A percentile compares a stretch with the other conserved stretches of the same genome.
Conservation (phyloP, 352 stramenopile genomes). For the Phytophthora podocarpi region DNA sequence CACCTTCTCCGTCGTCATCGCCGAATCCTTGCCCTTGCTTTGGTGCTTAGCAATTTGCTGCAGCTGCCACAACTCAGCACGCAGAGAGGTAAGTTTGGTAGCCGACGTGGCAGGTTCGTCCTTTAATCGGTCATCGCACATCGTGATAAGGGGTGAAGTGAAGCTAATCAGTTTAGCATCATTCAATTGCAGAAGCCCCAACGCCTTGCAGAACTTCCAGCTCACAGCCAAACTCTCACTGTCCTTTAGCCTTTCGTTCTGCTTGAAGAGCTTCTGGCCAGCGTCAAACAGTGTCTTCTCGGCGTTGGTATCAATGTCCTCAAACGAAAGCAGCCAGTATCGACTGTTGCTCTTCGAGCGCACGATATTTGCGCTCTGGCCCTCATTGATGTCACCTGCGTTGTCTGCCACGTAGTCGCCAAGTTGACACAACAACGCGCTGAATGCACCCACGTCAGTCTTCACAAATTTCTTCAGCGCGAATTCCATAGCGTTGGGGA, state of each 20-base stretch:
- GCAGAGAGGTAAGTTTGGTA: constrained; percentile 36
- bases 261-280: constrained; percentile 30
- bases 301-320: constrained; percentile 19
- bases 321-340: constrained; percentile 33
- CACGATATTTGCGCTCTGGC: constrained; percentile 53
- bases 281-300: constrained; percentile 41
- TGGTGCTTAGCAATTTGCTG: constrained; percentile 58
- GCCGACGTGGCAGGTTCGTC: background rate
- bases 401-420: constrained; percentile 57
- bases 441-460: constrained; percentile 48
- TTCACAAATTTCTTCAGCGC: constrained; percentile 54
- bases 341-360: constrained; percentile 32
- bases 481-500: constrained; percentile 61
- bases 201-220: constrained; percentile 76
- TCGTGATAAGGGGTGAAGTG: constrained; percentile 42
- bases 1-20: constrained; percentile 36
- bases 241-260: constrained; percentile 13
- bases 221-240: constrained; percentile 43
- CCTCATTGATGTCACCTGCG: constrained; percentile 45
- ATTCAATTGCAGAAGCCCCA: constrained; percentile 55
- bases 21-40: constrained; percentile 7
- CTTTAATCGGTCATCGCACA: constrained; percentile 36
- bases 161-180: constrained; percentile 49
- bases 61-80: constrained; percentile 75
- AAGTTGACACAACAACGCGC: constrained; percentile 56